Evolutionary conservation across 2,329 filamentous ascomycete genomes (phyloP).

Genomic region (Fusarium neocosmosporiellum): DNA sequence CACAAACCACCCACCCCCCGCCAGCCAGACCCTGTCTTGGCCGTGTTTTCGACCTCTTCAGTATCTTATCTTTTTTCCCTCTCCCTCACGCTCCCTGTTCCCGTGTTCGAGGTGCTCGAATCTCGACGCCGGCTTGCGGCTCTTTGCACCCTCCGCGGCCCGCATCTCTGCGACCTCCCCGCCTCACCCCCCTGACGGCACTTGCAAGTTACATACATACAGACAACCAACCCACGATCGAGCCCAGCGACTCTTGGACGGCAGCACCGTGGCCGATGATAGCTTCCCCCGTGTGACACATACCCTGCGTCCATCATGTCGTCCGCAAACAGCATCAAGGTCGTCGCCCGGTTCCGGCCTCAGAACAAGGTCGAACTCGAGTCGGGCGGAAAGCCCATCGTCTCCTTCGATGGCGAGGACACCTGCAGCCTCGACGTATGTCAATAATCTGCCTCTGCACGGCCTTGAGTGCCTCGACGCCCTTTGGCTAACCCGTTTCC

Average conservation of each 20-base stretch:
- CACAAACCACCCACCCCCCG: slow-evolving; percentile 31
- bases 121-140: slow-evolving; percentile 42
- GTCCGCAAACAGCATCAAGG: slow-evolving; percentile 77
- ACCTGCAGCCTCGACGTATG: slow-evolving; percentile 87
- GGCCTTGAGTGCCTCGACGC: background rate
- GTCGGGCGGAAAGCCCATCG: slow-evolving; percentile 91
- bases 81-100: slow-evolving; percentile 19
- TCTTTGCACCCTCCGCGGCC: slow-evolving; percentile 33
- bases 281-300: slow-evolving; percentile 38
- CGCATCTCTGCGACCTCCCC: slow-evolving; percentile 37
- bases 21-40: slow-evolving; percentile 37
- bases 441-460: slow-evolving; percentile 31
- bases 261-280: slow-evolving; percentile 43
- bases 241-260: slow-evolving; percentile 27
- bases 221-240: slow-evolving; percentile 25
- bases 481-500: slow-evolving; percentile 40
- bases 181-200: slow-evolving; percentile 36
- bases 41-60: slow-evolving; percentile 20
- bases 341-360: slow-evolving; percentile 96
- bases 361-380: slow-evolving; percentile 95
- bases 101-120: slow-evolving; percentile 27
- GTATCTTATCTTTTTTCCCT: slow-evolving; percentile 3
- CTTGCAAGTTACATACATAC: slow-evolving; percentile 12
- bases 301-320: slow-evolving; percentile 57
- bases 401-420: slow-evolving; percentile 87